phyloP scores from a whole-genome alignment of 768 basidiomycete genomes.

The Boletus patriciae region DNA sequence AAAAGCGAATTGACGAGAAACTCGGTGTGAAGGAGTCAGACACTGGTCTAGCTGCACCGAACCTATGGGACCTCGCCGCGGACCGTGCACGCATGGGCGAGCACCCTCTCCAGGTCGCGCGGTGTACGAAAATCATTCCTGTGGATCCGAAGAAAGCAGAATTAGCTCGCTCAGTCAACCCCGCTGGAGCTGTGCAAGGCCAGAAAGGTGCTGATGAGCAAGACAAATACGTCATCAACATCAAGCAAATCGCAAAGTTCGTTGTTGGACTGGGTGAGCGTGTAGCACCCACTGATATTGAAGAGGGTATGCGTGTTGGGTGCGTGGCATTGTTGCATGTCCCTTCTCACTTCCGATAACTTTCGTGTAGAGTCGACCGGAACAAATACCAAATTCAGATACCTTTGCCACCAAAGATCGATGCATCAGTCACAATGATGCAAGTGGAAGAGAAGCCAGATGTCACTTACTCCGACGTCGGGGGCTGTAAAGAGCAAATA shows the following conservation, averaged over 20 bases:
- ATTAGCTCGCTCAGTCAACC: slow-evolving; percentile 76
- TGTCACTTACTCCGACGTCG: slow-evolving; percentile 96
- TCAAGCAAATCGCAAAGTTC: slow-evolving; percentile 99
- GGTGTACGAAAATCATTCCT: slow-evolving; percentile 97
- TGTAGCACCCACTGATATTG: slow-evolving; percentile 96
- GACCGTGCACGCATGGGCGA: slow-evolving; percentile 91
- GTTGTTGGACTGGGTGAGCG: slow-evolving; percentile 96
- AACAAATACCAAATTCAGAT: slow-evolving; percentile 99
- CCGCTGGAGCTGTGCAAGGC: slow-evolving; percentile 73
- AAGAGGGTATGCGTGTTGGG: slow-evolving; percentile 99
- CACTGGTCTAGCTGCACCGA: slow-evolving; percentile 94
- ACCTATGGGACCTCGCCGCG: slow-evolving; percentile 94
- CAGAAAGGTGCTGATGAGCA: slow-evolving; percentile 98
- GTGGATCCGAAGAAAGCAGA: slow-evolving; percentile 74
- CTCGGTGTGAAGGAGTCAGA: slow-evolving; percentile 99
- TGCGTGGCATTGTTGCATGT: slow-evolving; percentile 40
- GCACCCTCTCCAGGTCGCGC: slow-evolving; percentile 93
- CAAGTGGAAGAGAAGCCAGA: slow-evolving; percentile 99
- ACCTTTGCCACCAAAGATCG: slow-evolving; percentile 96
- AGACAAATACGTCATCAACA: slow-evolving; percentile 99
- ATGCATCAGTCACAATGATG: slow-evolving; percentile 99
- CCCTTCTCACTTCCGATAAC: slow-evolving; percentile 1
- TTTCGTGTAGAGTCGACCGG: slow-evolving; percentile 73
- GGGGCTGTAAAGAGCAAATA: slow-evolving; percentile 99
- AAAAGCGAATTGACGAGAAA: slow-evolving; percentile 97